Evolutionary conservation across 106 monocot species (phyloP).

Genomic region (Dioscorea dumetorum): DNA sequence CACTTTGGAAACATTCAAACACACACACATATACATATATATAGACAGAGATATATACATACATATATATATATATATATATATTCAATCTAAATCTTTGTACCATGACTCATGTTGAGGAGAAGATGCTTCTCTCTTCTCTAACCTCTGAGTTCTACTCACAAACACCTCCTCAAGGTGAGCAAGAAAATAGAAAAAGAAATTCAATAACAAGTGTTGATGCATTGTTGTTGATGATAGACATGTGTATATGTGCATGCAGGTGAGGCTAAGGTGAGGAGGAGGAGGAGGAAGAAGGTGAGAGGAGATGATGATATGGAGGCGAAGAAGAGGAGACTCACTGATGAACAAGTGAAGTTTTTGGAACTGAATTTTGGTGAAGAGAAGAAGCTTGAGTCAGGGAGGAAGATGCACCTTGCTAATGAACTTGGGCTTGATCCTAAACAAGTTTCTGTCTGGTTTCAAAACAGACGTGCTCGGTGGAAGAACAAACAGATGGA

Average conservation of each 20-base stretch:
- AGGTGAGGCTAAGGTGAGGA: not conserved
- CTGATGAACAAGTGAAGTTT: constrained; percentile 52
- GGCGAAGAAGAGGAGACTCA: constrained; percentile 53
- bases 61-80: not conserved
- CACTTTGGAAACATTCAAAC: no score
- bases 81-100: not conserved
- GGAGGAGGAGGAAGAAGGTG: constrained; percentile 6
- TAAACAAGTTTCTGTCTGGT: constrained; percentile 80
- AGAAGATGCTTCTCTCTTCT: not conserved
- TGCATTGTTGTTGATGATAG: not conserved
- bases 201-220: not conserved
- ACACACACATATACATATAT: no score
- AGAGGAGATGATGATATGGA: constrained; percentile 2
- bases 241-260: not conserved
- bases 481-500: constrained; percentile 77
- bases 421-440: constrained; percentile 58
- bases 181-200: not conserved
- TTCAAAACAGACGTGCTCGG: constrained; percentile 61
- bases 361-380: constrained; percentile 53
- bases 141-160: not conserved
- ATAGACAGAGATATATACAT: no score
- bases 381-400: constrained; percentile 61
- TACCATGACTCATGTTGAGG: not conserved
- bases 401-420: constrained; percentile 49
- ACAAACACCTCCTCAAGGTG: not conserved